Evolutionary conservation across 345 rosid genomes (phyloP).

Genomic region (Diplotaxis tenuifolia): DNA sequence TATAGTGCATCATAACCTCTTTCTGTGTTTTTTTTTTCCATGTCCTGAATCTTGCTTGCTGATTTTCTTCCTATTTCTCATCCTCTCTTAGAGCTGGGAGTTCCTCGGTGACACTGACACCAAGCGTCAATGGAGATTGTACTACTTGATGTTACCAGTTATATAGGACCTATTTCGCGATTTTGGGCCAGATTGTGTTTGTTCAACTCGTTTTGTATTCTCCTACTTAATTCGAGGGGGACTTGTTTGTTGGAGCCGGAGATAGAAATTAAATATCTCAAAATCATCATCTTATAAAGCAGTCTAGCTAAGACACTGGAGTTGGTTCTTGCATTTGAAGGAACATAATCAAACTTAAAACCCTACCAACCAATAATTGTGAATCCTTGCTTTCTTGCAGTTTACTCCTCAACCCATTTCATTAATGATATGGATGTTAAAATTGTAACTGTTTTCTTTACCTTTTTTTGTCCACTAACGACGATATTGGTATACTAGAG

Average conservation of each 20-base stretch:
- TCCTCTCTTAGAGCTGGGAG: conserved; percentile 35
- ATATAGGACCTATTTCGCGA: neutral
- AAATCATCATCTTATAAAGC: neutral
- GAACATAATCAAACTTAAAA: neutral
- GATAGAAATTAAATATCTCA: neutral
- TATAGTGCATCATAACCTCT: neutral
- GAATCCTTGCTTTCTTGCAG: conserved; percentile 9
- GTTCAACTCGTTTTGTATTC: neutral
- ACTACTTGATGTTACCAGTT: neutral
- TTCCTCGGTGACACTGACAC: conserved; percentile 40
- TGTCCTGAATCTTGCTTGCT: conserved; percentile 5
- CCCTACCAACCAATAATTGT: conserved; percentile 20
- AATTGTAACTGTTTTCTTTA: neutral
- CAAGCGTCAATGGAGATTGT: conserved; percentile 17
- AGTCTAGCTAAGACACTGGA: neutral
- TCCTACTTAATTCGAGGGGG: neutral
- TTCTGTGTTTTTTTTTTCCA: neutral
- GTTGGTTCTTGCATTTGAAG: neutral
- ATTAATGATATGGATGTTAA: neutral
- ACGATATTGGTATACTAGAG: neutral
- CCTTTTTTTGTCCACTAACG: neutral
- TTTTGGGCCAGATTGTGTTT: neutral
- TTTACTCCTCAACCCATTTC: neutral
- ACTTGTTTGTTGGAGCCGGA: neutral
- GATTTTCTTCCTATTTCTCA: conserved; percentile 18